A percentile compares a stretch with the other conserved stretches of the same genome.
Conservation (phyloP, 1,284 basidiomycete genomes). For the Schizophyllum commune region DNA sequence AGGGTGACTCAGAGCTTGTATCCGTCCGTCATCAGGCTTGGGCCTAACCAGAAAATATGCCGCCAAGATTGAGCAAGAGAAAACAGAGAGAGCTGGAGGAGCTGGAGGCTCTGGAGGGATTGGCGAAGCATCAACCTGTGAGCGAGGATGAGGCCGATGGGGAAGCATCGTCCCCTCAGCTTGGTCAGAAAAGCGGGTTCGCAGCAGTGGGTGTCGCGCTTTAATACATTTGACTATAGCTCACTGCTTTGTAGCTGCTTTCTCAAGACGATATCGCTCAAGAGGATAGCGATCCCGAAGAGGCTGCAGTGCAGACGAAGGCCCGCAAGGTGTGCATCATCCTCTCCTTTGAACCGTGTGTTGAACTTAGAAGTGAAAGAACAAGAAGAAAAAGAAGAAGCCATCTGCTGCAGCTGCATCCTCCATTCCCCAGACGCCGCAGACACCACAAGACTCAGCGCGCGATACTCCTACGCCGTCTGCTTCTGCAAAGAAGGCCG, state of each 20-base stretch:
- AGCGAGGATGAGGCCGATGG: slow-evolving; percentile 16
- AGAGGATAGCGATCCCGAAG: slow-evolving; percentile 26
- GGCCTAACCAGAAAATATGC: slow-evolving; percentile 32
- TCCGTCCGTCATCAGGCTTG: neutral
- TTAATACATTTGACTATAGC: slow-evolving; percentile 1
- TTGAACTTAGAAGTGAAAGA: slow-evolving; percentile 16
- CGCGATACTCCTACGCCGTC: slow-evolving; percentile 14
- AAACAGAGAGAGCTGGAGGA: slow-evolving; percentile 83
- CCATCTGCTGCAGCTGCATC: slow-evolving; percentile 10
- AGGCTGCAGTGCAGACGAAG: slow-evolving; percentile 24
- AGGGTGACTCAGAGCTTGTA: neutral
- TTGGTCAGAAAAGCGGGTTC: slow-evolving; percentile 34
- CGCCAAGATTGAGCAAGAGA: slow-evolving; percentile 74
- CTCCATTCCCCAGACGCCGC: slow-evolving; percentile 9
- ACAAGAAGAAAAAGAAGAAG: slow-evolving; percentile 51
- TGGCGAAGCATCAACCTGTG: slow-evolving; percentile 24
- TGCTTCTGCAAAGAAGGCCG: slow-evolving; percentile 30
- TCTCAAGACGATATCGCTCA: slow-evolving; percentile 18
- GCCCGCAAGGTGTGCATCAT: slow-evolving; percentile 32
- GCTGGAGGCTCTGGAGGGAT: slow-evolving; percentile 66
- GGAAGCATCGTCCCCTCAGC: slow-evolving; percentile 18
- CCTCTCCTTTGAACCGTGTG: neutral
- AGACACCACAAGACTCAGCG: slow-evolving; percentile 16
- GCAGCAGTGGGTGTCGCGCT: slow-evolving; percentile 41
- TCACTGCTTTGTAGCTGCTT: slow-evolving; percentile 22